Conservation (phyloP, 805 yeast genomes). For the Teunomyces funiuensis region DNA sequence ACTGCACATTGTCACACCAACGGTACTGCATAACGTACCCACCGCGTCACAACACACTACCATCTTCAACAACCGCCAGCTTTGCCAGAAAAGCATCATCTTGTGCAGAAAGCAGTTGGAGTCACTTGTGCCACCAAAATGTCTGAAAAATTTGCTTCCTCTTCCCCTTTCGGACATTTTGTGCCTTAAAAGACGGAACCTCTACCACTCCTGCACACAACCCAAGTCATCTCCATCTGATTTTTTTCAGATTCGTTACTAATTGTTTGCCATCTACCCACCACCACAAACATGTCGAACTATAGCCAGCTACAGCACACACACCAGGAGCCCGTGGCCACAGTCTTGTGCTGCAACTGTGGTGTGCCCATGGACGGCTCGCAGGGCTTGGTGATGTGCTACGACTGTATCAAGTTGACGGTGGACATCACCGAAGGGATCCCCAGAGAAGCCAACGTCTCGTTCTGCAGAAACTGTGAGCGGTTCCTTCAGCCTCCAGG, state of each 20-base stretch:
- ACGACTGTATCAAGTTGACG: constrained; percentile 92
- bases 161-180: too few species aligned
- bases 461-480: constrained; percentile 97
- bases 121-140: too few species aligned
- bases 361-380: constrained; percentile 98
- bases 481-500: constrained; percentile 91
- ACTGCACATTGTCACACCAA: not conserved
- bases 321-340: constrained; percentile 52
- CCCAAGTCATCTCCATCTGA: constrained; percentile 2
- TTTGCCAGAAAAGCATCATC: too few species aligned
- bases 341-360: constrained; percentile 96
- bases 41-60: too few species aligned
- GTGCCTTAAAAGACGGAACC: not conserved
- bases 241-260: constrained; percentile 1
- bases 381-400: constrained; percentile 89
- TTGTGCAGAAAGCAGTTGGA: too few species aligned
- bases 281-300: constrained; percentile 39
- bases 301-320: constrained; percentile 42
- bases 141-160: too few species aligned
- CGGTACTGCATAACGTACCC: too few species aligned
- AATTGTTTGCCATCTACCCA: constrained; percentile 1
- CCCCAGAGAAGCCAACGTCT: constrained; percentile 90
- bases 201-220: not conserved
- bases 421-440: constrained; percentile 90
- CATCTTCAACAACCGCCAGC: too few species aligned